A percentile compares a stretch with the other conserved stretches of the same genome.
phyloP scores from a whole-genome alignment of 75 land plant genomes.

The Cryptomeria japonica region DNA sequence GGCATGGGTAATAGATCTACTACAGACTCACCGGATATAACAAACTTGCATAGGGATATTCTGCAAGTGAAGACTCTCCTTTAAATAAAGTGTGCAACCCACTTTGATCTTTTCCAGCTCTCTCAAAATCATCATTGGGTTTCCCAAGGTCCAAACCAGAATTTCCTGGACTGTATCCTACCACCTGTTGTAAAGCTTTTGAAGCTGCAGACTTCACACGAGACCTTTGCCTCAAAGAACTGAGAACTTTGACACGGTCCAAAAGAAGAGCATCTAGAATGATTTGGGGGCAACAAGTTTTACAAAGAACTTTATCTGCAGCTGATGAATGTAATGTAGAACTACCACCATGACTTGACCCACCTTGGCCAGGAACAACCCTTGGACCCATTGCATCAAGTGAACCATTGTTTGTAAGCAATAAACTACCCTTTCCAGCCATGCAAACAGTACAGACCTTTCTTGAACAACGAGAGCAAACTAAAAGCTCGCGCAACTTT shows the following conservation, averaged over 20 bases:
- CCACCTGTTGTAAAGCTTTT: conserved; percentile 49
- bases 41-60: conserved; percentile 84
- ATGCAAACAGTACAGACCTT: conserved; percentile 77
- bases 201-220: conserved; percentile 60
- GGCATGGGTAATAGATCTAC: background rate
- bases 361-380: conserved; percentile 28
- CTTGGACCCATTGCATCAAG: conserved; percentile 24
- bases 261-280: conserved; percentile 68
- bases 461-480: conserved; percentile 58
- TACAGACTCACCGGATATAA: conserved; percentile 60
- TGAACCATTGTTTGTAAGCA: conserved; percentile 23
- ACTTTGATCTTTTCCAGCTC: conserved; percentile 5
- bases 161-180: conserved; percentile 16
- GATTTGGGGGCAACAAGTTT: conserved; percentile 55
- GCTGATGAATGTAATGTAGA: conserved; percentile 11
- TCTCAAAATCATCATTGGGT: background rate
- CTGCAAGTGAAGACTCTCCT: conserved; percentile 84
- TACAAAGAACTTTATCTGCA: conserved; percentile 52
- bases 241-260: conserved; percentile 72
- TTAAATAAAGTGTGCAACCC: conserved; percentile 39
- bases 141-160: background rate
- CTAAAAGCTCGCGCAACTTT: conserved; percentile 19
- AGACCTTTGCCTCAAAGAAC: conserved; percentile 54
- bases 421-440: conserved; percentile 67
- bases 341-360: conserved; percentile 43